Evolutionary conservation across 179 eudicot species (phyloP), one percentile per base, ranked within the genome.

Genomic region (Corrigiola litoralis): DNA sequence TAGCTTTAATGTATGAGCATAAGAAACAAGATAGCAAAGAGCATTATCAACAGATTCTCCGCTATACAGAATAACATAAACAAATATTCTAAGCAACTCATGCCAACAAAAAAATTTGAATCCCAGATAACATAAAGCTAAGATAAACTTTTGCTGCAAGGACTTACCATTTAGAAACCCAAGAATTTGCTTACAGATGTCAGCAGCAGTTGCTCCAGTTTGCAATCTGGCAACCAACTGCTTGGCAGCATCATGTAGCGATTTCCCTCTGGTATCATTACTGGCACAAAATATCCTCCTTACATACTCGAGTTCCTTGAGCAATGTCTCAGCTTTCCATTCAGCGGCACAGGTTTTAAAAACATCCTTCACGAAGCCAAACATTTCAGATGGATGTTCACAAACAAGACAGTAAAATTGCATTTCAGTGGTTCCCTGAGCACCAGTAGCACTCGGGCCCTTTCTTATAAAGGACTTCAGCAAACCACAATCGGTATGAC

Each of bases 381-480:
- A 91, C 99, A 94, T 90, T 75, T 94, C 99, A 48, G 96, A 94
- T 6, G 97, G 97, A 76, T 91, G 96, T 51, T 77, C 85, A 73
- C 99, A 94, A 5, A 95, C 96, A 76, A 86, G 86, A 78, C 99
- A 94, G 69, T 86, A 84, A 70, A 94, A 91, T 67, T 94, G 99
- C 95, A 91, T 88, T 71, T 94, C 97, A 41, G 84, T 80, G 18
- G 74, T 45, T 53, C 87, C 94, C 44, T 77, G 81, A 60, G 67
- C 60, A 18, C 85, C 83, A 31, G 75, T 51, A 57, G 71, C 86
- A 81, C 92, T 84, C 32, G 65, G 80, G 5, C 97, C 99, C 58
- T 88, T 94, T 78, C 91, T 88, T 45, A 94, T 86, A 71, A 63
- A 80, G 37, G 83, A 82, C 56, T 88, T 84, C 49, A 78, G 77